phyloP scores from a whole-genome alignment of 371 early-diverging fungal species.

The Apophysomyces trapeziformis region DNA sequence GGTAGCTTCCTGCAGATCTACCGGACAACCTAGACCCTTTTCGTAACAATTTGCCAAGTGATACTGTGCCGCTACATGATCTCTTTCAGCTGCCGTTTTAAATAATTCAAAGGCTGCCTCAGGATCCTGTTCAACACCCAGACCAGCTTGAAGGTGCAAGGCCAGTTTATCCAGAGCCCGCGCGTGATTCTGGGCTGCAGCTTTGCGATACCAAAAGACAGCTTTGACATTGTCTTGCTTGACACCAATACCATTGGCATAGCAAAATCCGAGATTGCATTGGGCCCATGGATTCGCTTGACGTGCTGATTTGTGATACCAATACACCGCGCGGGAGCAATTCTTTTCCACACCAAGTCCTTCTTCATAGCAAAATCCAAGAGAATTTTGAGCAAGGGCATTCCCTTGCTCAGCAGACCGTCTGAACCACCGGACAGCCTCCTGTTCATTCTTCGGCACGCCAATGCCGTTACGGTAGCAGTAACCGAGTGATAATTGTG shows the following conservation, averaged over 20 bases:
- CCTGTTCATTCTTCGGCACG: conserved; percentile 64
- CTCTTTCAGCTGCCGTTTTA: conserved; percentile 64
- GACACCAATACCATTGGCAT: conserved; percentile 80
- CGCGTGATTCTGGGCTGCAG: conserved; percentile 69
- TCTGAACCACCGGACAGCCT: conserved; percentile 74
- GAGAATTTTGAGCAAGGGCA: conserved; percentile 79
- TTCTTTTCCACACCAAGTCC: conserved; percentile 71
- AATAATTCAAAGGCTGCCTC: conserved; percentile 62
- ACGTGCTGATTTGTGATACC: conserved; percentile 76
- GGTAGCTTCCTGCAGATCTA: conserved; percentile 62
- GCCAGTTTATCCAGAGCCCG: conserved; percentile 84
- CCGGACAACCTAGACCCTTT: conserved; percentile 69
- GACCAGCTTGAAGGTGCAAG: conserved; percentile 76
- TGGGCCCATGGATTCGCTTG: conserved; percentile 84
- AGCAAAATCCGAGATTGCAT: conserved; percentile 82
- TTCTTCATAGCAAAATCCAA: conserved; percentile 83
- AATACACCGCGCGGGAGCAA: conserved; percentile 68
- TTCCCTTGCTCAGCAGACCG: conserved; percentile 73
- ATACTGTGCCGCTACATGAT: conserved; percentile 61
- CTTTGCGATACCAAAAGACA: conserved; percentile 69
- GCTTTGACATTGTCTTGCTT: conserved; percentile 60
- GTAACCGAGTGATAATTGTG: conserved; percentile 84
- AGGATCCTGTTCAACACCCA: conserved; percentile 63
- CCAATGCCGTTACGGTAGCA: conserved; percentile 81
- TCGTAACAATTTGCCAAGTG: conserved; percentile 71